Base-by-base conservation (phyloP, 768 basidiomycete species). In the Kwoniella botswanensis region DNA sequence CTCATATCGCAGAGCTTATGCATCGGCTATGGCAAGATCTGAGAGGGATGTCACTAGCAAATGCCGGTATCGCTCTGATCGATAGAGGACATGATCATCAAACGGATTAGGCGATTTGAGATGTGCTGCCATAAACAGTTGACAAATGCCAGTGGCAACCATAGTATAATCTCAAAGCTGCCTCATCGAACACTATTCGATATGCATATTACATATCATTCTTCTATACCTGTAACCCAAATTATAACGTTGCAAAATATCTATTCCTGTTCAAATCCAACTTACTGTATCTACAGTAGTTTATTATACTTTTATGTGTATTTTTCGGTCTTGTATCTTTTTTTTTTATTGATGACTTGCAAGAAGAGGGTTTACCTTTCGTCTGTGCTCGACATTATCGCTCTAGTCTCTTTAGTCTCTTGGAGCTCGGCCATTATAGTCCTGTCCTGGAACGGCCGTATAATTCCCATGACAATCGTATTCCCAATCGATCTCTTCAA, bases 381-480 rank as follows among this genome's bases (percentile, higher is more conserved):
- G 35, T 1, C 7, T 1, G 0, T 35, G 35, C 35, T 35, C 35
- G 11, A n/a, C 2, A 58, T 2, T 10, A 26, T 1, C 17, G 1
- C 9, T 26, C 21, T 61, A 26, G 18, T 18, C 62, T 62, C 12
- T 46, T 50, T 61, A 68, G 13, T 4, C 26, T n/a, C 59, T 57
- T 11, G 73, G 76, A 4, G 76, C 63, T 42, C 65, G 71, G 67
- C 77, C 77, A 57, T 76, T 76, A 65, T 78, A 78, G 62, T 78
- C 72, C 7, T 68, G 12, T 0, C 69, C 69, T 2, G 56, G 59
- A 15, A 4, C 17, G 54, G 55, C 63, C 29, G 69, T 70, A n/a
- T 93, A 96, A 73, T 91, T 86, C 2, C 91, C 92, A 65, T 77
- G 73, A 70, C 84, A 85, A 53, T 71, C 80, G 72, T 84, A 82